phyloP scores from a whole-genome alignment of 805 yeast species.

The Saccharomycodes ludwigii region DNA sequence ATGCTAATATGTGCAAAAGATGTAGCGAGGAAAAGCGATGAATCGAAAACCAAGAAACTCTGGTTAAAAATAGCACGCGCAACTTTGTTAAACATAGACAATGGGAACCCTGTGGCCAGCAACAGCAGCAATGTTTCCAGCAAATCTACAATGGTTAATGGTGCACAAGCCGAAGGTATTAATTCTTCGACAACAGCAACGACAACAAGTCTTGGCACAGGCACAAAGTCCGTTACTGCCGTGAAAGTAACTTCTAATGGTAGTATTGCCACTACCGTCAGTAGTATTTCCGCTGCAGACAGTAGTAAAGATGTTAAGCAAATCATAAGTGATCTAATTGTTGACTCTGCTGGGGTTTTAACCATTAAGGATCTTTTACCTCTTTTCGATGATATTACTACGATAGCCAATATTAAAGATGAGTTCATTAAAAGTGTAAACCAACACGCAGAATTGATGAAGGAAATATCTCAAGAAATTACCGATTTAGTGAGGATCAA shows the following conservation, averaged over 20 bases:
- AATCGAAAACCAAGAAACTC: slow-evolving; percentile 58
- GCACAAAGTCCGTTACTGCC: too few relatives aligned
- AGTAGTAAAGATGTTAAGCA: slow-evolving; percentile 21
- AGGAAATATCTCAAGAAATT: slow-evolving; percentile 61
- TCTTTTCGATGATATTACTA: slow-evolving; percentile 69
- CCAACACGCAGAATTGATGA: slow-evolving; percentile 53
- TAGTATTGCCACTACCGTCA: too few relatives aligned
- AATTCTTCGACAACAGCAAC: too few relatives aligned
- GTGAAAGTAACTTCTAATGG: too few relatives aligned
- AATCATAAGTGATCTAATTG: slow-evolving; percentile 24
- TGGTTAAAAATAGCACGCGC: slow-evolving; percentile 51
- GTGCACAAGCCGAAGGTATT: too few relatives aligned
- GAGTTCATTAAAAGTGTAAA: slow-evolving; percentile 76
- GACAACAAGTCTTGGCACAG: too few relatives aligned
- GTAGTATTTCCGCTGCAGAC: too few relatives aligned
- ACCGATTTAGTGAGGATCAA: slow-evolving; percentile 53
- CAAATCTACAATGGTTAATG: too few relatives aligned
- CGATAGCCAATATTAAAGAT: slow-evolving; percentile 71
- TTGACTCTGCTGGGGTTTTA: slow-evolving; percentile 36
- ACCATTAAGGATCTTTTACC: slow-evolving; percentile 76
- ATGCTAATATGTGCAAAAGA: slow-evolving; percentile 45
- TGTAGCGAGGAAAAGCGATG: too few relatives aligned
- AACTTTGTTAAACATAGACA: slow-evolving; percentile 20
- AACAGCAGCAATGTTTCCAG: too few relatives aligned
- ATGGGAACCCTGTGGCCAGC: too few relatives aligned